Evolutionary conservation across 2,329 filamentous ascomycete genomes (phyloP).

Genomic region (Botrytis cinerea): DNA sequence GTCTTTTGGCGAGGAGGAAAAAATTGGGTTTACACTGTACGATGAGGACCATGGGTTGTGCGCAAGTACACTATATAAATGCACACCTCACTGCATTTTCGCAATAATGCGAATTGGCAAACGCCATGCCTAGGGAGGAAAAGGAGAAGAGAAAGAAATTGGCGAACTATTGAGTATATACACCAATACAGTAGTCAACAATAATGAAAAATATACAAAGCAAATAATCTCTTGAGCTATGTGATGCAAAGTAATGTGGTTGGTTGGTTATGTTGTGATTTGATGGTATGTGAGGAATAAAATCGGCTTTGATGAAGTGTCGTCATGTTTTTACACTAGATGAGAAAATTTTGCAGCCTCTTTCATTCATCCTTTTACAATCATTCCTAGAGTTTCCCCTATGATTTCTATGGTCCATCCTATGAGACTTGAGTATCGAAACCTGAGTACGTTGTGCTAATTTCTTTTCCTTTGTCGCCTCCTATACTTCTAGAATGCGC

Average conservation of each 20-base stretch:
- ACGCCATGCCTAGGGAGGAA: neutral
- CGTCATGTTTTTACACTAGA: conserved; percentile 1
- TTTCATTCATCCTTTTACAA: neutral
- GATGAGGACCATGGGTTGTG: conserved; percentile 6
- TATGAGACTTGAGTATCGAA: neutral
- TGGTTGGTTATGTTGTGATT: neutral
- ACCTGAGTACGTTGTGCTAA: neutral
- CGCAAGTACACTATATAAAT: conserved; percentile 3
- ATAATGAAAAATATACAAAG: conserved; percentile 1
- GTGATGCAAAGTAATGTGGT: conserved; percentile 3
- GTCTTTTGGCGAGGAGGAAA: conserved; percentile 7
- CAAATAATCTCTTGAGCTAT: neutral
- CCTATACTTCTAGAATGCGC: neutral
- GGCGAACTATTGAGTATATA: neutral
- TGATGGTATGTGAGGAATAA: neutral
- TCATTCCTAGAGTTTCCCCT: neutral
- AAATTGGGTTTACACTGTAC: conserved; percentile 17
- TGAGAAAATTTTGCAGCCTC: neutral
- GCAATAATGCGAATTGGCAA: neutral
- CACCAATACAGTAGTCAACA: conserved; percentile 7
- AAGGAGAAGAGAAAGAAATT: neutral
- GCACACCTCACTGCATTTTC: conserved; percentile 7
- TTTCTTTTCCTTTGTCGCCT: neutral
- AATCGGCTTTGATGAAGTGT: conserved; percentile 9
- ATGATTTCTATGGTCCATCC: neutral